A percentile compares a stretch with the other conserved stretches of the same genome.
These are phyloP conservation scores for Pseudocercospora crystallina DNA, from an alignment of 2,329 filamentous ascomycete species.

Conservation along the genomic window DNA sequence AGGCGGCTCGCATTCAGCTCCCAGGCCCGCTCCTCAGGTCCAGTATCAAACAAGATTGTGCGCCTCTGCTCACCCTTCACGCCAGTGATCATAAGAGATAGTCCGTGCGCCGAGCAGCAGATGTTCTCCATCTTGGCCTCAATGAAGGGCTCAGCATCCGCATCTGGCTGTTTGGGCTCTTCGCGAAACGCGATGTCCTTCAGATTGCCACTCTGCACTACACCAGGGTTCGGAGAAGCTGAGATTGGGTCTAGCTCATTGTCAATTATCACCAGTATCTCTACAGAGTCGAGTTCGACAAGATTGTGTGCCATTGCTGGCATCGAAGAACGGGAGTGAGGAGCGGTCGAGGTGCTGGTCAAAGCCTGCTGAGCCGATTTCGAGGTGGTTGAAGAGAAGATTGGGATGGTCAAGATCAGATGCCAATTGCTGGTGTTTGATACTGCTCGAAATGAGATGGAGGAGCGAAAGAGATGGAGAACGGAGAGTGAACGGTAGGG, in stretches of 20 bases:
- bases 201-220: constrained; percentile 24
- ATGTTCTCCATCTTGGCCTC: constrained; percentile 31
- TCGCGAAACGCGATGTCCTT: constrained; percentile 24
- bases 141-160: constrained; percentile 12
- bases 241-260: constrained; percentile 33
- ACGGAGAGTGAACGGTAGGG: no score
- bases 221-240: constrained; percentile 21
- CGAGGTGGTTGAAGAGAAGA: no score
- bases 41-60: constrained; percentile 31
- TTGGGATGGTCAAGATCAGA: no score
- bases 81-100: constrained; percentile 31
- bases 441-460: no score
- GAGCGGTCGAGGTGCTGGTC: no score
- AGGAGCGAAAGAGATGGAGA: no score
- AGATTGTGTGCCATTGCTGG: constrained; percentile 12
- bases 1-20: constrained; percentile 28
- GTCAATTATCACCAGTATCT: constrained; percentile 29
- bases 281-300: constrained; percentile 29
- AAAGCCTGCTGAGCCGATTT: no score
- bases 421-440: no score
- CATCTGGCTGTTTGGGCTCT: constrained; percentile 5
- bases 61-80: constrained; percentile 18
- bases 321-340: no score
- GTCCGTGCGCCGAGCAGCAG: constrained; percentile 30
- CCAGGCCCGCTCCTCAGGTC: constrained; percentile 27